Base-by-base conservation (phyloP, 2,329 filamentous ascomycete species). In the Colletotrichum horii region DNA sequence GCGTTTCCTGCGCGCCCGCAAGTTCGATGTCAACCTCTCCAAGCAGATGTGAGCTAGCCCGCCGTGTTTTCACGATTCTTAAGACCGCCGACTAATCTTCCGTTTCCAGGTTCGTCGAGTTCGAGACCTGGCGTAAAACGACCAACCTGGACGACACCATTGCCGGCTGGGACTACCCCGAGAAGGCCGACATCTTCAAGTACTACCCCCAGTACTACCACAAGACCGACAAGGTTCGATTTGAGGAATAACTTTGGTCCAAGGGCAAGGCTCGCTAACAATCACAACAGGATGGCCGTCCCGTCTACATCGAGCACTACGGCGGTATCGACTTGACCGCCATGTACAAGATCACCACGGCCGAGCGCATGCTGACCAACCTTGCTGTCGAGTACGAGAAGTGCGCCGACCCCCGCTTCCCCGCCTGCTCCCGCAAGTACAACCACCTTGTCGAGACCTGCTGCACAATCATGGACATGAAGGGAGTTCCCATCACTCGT, bases 121-220 rank as follows among this genome's bases (percentile, higher is more conserved):
- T 91, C 81, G 96, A 98, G 88, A 93, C 94, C 83, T 99, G 97
- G 97, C 93, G 97, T 84, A 93, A 94, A 84, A 92, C 96, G 73
- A 97, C 94, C 79, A 92, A 94, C 78, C 94, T 98, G 36, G 95
- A 98, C 86, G 90, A 96, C 78, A 90, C 95, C 48, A 92, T 96
- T 70, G 92, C 91, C 78, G 93, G 88, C 80, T 98, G 97, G 89
- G 93, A 97, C 76, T 98, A 98, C 88, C 90, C 90, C 78, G 96
- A 98, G 90, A 97, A 96, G 86, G 82, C 91, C 71, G 85, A 96
- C 83, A 91, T 99, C 75, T 95, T 95, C 86, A 89, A 96, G 86
- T 98, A 94, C 90, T 99, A 99, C 88, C 95, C 95, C 64, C 97
- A 99, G 88, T 99, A 97, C 89, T 99, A 99, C 89, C 97, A 99